Evolutionary conservation across 176 grass and related monocot genomes (phyloP).

Genomic region (Aegilops umbellulata): DNA sequence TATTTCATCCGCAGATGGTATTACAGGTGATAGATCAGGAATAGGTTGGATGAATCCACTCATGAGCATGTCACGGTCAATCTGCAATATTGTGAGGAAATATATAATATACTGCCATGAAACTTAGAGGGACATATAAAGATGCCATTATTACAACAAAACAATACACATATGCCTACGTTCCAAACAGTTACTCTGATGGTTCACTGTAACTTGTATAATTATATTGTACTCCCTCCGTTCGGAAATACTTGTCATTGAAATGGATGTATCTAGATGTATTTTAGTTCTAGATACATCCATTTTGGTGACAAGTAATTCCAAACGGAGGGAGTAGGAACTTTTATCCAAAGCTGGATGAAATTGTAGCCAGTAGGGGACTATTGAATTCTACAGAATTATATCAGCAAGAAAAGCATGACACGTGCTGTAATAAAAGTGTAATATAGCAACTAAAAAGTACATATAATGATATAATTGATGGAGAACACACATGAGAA

Average conservation of each 20-base stretch:
- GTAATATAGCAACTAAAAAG: neutral
- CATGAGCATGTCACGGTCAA: conserved; percentile 89
- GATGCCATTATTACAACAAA: neutral
- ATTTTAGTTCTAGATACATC: no score
- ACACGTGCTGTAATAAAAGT: neutral
- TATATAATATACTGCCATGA: conserved; percentile 1
- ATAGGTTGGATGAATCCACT: conserved; percentile 94
- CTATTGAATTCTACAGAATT: neutral
- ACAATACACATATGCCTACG: neutral
- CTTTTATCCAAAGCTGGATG: neutral
- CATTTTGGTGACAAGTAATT: no score
- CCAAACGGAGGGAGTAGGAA: neutral
- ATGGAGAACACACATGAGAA: neutral
- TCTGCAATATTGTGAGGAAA: conserved; percentile 35
- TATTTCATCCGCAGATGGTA: conserved; percentile 76
- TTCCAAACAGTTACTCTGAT: neutral
- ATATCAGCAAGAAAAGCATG: neutral
- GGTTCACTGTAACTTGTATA: neutral
- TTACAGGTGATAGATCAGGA: conserved; percentile 81
- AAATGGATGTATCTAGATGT: no score
- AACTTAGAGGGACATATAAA: neutral
- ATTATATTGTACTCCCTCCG: neutral
- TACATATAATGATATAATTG: conserved; percentile 1
- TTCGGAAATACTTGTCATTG: no score
- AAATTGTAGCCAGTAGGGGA: neutral